Evolutionary conservation across 805 yeast species (phyloP), one percentile per base, ranked within the genome.

Genomic region (Metschnikowia baotianmanensis): DNA sequence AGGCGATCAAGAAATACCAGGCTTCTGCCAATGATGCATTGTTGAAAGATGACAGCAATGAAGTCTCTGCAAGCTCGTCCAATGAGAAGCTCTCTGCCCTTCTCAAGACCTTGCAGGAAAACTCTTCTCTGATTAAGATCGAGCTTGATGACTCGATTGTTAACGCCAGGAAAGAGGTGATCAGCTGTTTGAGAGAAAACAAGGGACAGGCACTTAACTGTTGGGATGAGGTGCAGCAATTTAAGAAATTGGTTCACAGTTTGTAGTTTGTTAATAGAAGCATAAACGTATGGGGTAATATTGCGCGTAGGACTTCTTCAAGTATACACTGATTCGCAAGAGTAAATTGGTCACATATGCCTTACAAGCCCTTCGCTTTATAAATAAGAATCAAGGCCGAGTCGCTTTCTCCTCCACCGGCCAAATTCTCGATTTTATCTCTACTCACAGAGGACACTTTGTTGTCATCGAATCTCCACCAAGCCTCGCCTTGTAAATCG

Each of bases 321-420:
- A 7, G 10, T 7, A 22, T 23, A 4, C 4, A 5, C n/a, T 23
- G 9, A 26, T 13, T 26, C 13, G 18, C 17, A 7, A 20, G 12
- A 17, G 6, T n/a, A 6, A 12, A 11, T 24, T 9, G 16, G 6
- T 22, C 15, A 11, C 11, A 16, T n/a, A 11, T 19, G 19, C 10
- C 13, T 42, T 49, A 55, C 50, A 83, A 67, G 15, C 91, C 95
- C 49, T 83, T 77, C 6, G 88, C 95, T 59, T 83, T 83, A 70
- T 93, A 93, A 40, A 93, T 67, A 51, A 91, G 73, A 41, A 93
- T 82, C 62, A 93, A 76, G 2, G 99, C 99, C 56, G 93, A 82
- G 63, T 93, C 99, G 53, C 96, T 80, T 68, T 95, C 99, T 43
- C 98, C 97, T 42, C 99, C 99, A 31, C 99, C 99, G 5, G 97